Base-by-base conservation (phyloP, 176 grass and related monocot species). In the Puccinellia tenuiflora region DNA sequence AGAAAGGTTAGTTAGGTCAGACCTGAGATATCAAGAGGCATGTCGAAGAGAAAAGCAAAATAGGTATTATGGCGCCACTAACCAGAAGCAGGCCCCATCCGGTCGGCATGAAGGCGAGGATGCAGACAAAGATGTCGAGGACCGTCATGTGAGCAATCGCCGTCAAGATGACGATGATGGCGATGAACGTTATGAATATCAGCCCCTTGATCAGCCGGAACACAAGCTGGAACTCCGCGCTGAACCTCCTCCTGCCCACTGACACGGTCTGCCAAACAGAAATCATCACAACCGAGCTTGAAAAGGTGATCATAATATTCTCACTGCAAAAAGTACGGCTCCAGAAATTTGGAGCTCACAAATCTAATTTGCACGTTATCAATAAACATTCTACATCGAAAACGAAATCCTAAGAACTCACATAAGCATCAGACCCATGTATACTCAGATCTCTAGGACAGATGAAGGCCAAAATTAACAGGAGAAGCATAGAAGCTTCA, bases 1-100 rank as follows among this genome's bases (percentile, higher is more conserved):
- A 0, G 9, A 33, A 57, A 26, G 9, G 15, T 43, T 30, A 21
- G n/a, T n/a, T n/a, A 76, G 72, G 20, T 69, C 20, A 85, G 35
- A 6, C 37, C 10, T 26, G 4, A 25, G 1, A 37, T 35, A 29
- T 2, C 16, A 18, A n/a, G 35, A 16, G 0, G 22, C 17, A 18
- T 22, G 10, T 5, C 5, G n/a, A 53, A 22, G 4, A 68, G 12
- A 13, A 46, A 3, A 46, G 43, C 43, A 3, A 46, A 46, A 46
- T 14, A 46, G 43, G 43, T 46, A 14, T 10, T 39, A 4, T 13
- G 13, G 43, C 43, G 12, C 43, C 15, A 14, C 84, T 89, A 63
- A 98, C 96, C 91, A 93, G 83, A 77, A 98, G 96, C 78, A 98
- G 64, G 6, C 96, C 91, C 96, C 96, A 98, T 88, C 96, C 96